These are phyloP conservation scores for Lizonia empirigonia DNA, from an alignment of 2,329 filamentous ascomycete species.

Conservation along the genomic window DNA sequence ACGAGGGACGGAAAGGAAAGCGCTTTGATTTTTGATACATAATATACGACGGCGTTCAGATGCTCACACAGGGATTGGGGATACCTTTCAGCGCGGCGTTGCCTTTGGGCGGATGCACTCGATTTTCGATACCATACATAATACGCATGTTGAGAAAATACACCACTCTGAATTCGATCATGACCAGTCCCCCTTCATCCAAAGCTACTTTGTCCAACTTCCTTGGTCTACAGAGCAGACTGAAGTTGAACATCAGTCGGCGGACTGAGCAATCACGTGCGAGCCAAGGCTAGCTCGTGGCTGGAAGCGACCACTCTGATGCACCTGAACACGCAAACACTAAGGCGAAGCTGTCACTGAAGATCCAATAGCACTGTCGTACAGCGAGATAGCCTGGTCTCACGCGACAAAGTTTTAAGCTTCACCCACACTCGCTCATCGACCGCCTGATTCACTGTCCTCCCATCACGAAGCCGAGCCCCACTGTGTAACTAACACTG, in stretches of 20 bases:
- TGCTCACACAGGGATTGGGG: neutral
- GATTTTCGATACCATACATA: constrained; percentile 1
- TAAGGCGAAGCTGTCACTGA: neutral
- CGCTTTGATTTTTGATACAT: neutral
- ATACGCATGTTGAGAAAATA: constrained; percentile 10
- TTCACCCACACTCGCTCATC: constrained; percentile 6
- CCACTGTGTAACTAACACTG: constrained; percentile 10
- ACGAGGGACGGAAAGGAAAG: constrained; percentile 8
- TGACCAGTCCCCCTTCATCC: too few relatives aligned
- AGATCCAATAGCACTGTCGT: neutral
- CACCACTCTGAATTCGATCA: neutral
- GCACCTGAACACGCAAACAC: constrained; percentile 1
- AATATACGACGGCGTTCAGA: constrained; percentile 6
- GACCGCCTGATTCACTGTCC: constrained; percentile 4
- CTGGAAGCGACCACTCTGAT: constrained; percentile 14
- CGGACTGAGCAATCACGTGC: constrained; percentile 8
- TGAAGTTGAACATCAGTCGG: neutral
- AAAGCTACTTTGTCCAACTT: neutral
- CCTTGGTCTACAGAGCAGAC: neutral
- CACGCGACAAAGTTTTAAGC: neutral
- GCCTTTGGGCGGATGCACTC: neutral
- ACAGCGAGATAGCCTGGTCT: neutral
- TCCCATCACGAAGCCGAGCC: constrained; percentile 16
- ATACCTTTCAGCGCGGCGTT: constrained; percentile 9
- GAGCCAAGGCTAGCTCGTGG: constrained; percentile 10